Percentiles rank a stretch among this genome's conserved stretches.
Evolutionary conservation across 2,329 filamentous ascomycete genomes (phyloP).

Genomic region (Cryphonectria japonica): DNA sequence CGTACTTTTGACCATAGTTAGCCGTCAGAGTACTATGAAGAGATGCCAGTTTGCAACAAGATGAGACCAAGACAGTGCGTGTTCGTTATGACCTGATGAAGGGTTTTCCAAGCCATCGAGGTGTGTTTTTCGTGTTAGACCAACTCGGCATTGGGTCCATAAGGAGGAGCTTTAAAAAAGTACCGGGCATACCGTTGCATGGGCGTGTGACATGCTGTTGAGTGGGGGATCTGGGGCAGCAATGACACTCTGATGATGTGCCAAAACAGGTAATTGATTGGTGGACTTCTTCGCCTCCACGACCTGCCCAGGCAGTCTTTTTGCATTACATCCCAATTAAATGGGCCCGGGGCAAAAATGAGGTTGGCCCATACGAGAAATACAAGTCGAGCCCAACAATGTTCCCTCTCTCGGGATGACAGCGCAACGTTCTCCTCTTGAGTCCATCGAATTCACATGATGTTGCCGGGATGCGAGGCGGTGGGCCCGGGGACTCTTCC

Average conservation of each 20-base stretch:
- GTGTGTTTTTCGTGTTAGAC: background rate
- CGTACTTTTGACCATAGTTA: no score
- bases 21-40: no score
- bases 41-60: background rate
- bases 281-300: background rate
- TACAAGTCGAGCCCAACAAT: background rate
- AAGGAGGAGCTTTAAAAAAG: background rate
- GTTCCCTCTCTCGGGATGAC: background rate
- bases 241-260: background rate
- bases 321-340: background rate
- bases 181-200: background rate
- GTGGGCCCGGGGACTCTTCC: constrained; percentile 10
- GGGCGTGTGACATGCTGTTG: background rate
- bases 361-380: background rate
- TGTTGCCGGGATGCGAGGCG: background rate
- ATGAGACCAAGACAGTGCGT: background rate
- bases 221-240: background rate
- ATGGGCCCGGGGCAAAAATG: background rate
- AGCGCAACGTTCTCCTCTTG: no score
- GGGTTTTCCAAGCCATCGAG: background rate
- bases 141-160: background rate
- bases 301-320: background rate
- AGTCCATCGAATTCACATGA: constrained; percentile 17
- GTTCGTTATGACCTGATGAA: background rate
- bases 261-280: background rate